Conservation (phyloP, 2,329 filamentous ascomycete species). For the Westerdykella sp. region DNA sequence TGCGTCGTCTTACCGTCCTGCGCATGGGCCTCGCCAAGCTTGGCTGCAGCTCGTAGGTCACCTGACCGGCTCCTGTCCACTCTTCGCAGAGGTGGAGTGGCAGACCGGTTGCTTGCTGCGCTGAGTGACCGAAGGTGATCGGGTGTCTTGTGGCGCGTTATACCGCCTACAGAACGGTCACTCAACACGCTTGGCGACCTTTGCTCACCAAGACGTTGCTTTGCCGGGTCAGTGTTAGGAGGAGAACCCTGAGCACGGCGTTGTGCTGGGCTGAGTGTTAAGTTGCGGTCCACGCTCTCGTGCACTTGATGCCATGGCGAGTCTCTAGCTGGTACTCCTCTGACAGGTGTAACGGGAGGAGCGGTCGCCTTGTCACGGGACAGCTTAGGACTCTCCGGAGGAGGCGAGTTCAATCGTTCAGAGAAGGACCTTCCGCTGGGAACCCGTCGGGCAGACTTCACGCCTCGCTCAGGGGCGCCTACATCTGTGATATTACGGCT, state of each 20-base stretch:
- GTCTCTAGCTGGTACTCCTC: slow-evolving; percentile 16
- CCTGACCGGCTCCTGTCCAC: slow-evolving; percentile 63
- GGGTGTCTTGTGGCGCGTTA: slow-evolving; percentile 37
- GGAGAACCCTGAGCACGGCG: slow-evolving; percentile 32
- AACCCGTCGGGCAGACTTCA: slow-evolving; percentile 37
- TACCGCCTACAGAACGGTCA: slow-evolving; percentile 40
- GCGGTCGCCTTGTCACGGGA: not conserved
- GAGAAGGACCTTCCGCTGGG: slow-evolving; percentile 29
- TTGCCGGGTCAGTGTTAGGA: slow-evolving; percentile 26
- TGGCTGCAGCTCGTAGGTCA: slow-evolving; percentile 65
- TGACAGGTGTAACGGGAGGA: slow-evolving; percentile 14
- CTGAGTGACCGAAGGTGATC: slow-evolving; percentile 57
- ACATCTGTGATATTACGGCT: slow-evolving; percentile 39
- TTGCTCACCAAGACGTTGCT: slow-evolving; percentile 31
- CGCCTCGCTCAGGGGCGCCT: slow-evolving; percentile 38
- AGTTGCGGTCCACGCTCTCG: slow-evolving; percentile 40
- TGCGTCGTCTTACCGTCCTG: slow-evolving; percentile 28
- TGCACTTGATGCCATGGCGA: slow-evolving; percentile 42
- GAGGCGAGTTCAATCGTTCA: slow-evolving; percentile 28
- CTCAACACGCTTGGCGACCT: slow-evolving; percentile 40
- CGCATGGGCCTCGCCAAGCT: slow-evolving; percentile 48
- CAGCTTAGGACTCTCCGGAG: slow-evolving; percentile 20
- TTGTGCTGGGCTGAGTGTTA: slow-evolving; percentile 33
- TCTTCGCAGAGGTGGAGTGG: slow-evolving; percentile 65
- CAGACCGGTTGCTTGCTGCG: slow-evolving; percentile 50